A percentile compares a stretch with the other conserved stretches of the same genome.
Conservation (phyloP, 768 basidiomycete genomes). For the Kondoa subrosea region DNA sequence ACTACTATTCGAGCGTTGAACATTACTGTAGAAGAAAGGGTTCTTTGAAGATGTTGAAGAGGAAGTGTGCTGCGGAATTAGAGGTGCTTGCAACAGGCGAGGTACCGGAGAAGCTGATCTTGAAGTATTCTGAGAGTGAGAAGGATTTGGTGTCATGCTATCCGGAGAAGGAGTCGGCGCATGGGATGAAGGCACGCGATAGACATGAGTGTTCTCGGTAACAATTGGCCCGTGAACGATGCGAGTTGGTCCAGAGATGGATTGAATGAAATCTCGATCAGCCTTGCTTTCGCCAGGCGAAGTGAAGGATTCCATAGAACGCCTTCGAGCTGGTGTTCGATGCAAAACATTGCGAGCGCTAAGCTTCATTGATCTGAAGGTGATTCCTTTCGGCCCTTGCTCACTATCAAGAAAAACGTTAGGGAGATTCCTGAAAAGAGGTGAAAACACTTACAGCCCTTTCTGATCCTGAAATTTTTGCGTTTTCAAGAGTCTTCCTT, state of each 20-base stretch:
- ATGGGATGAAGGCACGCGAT: too few species aligned
- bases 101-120: too few species aligned
- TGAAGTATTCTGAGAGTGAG: not conserved
- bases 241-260: not conserved
- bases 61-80: not conserved
- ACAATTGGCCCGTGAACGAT: not conserved
- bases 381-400: not conserved
- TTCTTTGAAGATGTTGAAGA: not conserved
- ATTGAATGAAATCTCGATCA: not conserved
- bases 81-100: not conserved
- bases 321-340: not conserved
- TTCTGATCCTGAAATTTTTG: conserved; percentile 4
- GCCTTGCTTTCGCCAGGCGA: not conserved
- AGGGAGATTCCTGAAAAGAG: too few species aligned
- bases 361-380: not conserved
- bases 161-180: not conserved
- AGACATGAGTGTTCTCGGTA: too few species aligned
- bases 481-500: not conserved
- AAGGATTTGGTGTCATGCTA: not conserved
- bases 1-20: not conserved
- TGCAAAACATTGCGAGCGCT: not conserved
- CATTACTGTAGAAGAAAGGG: conserved; percentile 4
- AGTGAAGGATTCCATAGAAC: not conserved
- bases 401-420: too few species aligned
- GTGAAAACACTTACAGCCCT: too few species aligned